Percentiles rank a stretch among this genome's conserved stretches.
These are phyloP conservation scores for Tubosaeta sp. DNA, from an alignment of 768 basidiomycete species.

Conservation along the genomic window DNA sequence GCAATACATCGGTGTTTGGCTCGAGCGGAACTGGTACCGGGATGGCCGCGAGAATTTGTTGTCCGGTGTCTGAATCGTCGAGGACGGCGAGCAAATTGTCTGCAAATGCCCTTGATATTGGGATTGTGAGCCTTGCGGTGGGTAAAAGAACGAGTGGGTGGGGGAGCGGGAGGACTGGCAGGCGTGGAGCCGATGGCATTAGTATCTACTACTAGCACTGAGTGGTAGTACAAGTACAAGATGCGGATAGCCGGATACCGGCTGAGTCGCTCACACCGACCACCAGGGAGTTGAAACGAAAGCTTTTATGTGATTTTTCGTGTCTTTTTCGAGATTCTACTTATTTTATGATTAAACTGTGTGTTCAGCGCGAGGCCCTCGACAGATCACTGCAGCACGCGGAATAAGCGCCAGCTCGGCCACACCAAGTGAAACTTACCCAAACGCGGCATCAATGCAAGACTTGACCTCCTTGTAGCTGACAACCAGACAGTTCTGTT, in stretches of 20 bases:
- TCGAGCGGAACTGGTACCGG: conserved; percentile 39
- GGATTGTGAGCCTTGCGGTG: conserved; percentile 62
- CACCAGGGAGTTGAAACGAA: neutral
- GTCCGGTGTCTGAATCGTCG: conserved; percentile 57
- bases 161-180: conserved; percentile 67
- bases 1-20: conserved; percentile 7
- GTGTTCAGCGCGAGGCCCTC: conserved; percentile 20
- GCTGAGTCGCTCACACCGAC: neutral
- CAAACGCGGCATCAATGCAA: conserved; percentile 80
- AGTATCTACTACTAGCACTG: neutral
- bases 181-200: conserved; percentile 34
- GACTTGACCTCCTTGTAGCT: conserved; percentile 88
- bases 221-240: conserved; percentile 3
- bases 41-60: conserved; percentile 66
- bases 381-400: conserved; percentile 43
- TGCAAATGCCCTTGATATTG: conserved; percentile 57
- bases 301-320: conserved; percentile 43
- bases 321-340: conserved; percentile 66
- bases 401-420: conserved; percentile 1
- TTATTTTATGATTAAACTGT: conserved; percentile 42
- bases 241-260: neutral
- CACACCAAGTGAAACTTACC: conserved; percentile 42
- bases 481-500: conserved; percentile 93
- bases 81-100: conserved; percentile 64
- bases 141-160: conserved; percentile 76